Conservation (phyloP, 2,329 filamentous ascomycete genomes). For the Venturiaceae sp. region DNA sequence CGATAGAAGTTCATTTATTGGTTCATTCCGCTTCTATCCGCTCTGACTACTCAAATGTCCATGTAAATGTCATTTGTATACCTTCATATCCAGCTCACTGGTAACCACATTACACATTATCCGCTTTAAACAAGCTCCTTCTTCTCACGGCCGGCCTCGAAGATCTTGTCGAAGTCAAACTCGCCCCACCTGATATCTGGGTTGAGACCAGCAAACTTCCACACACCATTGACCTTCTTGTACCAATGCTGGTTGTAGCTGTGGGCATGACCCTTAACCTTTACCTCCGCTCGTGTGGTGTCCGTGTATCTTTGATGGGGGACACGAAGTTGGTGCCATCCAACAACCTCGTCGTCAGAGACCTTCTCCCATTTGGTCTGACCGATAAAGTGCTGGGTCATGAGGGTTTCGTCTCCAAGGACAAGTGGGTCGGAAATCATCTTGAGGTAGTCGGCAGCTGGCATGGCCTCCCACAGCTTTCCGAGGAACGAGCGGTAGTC, state of each 20-base stretch:
- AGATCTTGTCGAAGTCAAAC: constrained; percentile 47
- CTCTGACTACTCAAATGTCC: neutral
- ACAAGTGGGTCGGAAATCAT: constrained; percentile 44
- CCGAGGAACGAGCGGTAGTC: constrained; percentile 55
- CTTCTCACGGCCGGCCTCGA: constrained; percentile 34
- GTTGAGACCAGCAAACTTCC: constrained; percentile 47
- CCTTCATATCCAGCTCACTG: neutral
- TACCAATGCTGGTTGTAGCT: constrained; percentile 45
- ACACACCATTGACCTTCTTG: constrained; percentile 46
- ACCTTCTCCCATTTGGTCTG: constrained; percentile 42
- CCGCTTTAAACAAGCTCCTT: neutral
- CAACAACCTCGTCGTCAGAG: constrained; percentile 37
- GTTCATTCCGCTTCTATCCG: neutral
- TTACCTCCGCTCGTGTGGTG: constrained; percentile 33
- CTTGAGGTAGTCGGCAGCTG: constrained; percentile 41
- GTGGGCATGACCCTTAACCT: constrained; percentile 47
- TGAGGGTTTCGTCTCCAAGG: constrained; percentile 44
- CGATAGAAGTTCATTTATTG: neutral
- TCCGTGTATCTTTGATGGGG: constrained; percentile 48
- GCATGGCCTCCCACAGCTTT: constrained; percentile 48
- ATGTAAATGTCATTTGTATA: neutral
- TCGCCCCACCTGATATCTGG: constrained; percentile 47
- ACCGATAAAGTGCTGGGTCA: constrained; percentile 49
- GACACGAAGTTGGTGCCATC: constrained; percentile 48
- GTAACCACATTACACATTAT: neutral